Conservation (phyloP, 345 rosid species). For the Gossypium herbaceum region DNA sequence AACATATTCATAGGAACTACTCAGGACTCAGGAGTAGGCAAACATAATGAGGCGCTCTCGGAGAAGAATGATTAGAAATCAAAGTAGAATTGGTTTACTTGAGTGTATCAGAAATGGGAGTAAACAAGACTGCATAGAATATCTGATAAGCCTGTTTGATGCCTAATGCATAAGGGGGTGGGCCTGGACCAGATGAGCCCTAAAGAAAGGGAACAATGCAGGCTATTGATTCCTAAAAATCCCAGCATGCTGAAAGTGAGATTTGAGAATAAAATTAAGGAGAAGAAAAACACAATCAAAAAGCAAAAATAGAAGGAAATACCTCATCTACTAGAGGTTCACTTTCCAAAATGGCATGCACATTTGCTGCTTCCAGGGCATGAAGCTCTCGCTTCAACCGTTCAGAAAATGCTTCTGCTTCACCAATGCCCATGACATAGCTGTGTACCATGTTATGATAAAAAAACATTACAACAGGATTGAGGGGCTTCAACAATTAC, state of each 20-base stretch:
- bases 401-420: constrained; percentile 98
- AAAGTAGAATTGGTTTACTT: background rate
- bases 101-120: background rate
- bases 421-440: constrained; percentile 97
- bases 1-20: background rate
- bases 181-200: background rate
- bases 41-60: background rate
- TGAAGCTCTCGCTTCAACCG: constrained; percentile 95
- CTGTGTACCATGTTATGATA: constrained; percentile 36
- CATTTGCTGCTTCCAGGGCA: constrained; percentile 98
- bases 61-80: background rate
- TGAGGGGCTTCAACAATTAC: constrained; percentile 1
- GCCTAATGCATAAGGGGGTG: background rate
- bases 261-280: background rate
- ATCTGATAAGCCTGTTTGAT: constrained; percentile 1
- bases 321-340: constrained; percentile 94
- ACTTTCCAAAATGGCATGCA: constrained; percentile 97
- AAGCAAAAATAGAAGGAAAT: constrained; percentile 16
- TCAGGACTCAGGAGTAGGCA: constrained; percentile 1
- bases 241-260: background rate
- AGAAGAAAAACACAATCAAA: constrained; percentile 6
- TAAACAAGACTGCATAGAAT: background rate
- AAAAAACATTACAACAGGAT: constrained; percentile 11
- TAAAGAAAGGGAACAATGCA: background rate
- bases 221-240: background rate